Conservation (phyloP, 345 rosid species). For the Eucalyptus polyanthemos region DNA sequence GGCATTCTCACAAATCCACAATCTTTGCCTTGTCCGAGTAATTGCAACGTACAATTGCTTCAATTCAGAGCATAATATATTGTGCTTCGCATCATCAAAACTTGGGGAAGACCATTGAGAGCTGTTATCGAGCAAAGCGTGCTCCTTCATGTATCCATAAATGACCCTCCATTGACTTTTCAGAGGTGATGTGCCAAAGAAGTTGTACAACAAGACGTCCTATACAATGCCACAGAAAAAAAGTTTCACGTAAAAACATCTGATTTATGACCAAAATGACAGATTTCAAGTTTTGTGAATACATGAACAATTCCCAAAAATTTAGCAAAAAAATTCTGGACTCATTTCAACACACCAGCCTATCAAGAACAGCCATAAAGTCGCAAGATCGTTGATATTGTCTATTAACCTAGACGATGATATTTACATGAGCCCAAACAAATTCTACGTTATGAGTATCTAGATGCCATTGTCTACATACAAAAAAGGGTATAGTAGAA, state of each 20-base stretch:
- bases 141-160: constrained; percentile 15
- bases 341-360: not conserved
- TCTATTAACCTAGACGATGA: not conserved
- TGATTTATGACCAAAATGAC: not conserved
- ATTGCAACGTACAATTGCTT: constrained; percentile 13
- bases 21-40: constrained; percentile 42
- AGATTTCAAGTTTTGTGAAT: not conserved
- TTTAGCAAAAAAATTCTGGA: no score
- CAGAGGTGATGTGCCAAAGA: constrained; percentile 38
- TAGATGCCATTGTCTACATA: not conserved
- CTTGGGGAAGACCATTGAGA: not conserved
- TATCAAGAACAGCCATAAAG: not conserved
- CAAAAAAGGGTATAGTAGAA: not conserved
- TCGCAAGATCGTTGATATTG: not conserved
- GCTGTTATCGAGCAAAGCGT: not conserved
- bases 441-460: not conserved
- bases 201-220: constrained; percentile 42
- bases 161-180: constrained; percentile 38
- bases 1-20: constrained; percentile 37
- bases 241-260: not conserved
- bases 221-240: not conserved
- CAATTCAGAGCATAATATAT: constrained; percentile 29
- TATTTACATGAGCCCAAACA: not conserved
- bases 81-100: constrained; percentile 18
- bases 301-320: not conserved